Base-by-base conservation (phyloP, 257 asterid species). In the Thymus quinquecostatus region DNA sequence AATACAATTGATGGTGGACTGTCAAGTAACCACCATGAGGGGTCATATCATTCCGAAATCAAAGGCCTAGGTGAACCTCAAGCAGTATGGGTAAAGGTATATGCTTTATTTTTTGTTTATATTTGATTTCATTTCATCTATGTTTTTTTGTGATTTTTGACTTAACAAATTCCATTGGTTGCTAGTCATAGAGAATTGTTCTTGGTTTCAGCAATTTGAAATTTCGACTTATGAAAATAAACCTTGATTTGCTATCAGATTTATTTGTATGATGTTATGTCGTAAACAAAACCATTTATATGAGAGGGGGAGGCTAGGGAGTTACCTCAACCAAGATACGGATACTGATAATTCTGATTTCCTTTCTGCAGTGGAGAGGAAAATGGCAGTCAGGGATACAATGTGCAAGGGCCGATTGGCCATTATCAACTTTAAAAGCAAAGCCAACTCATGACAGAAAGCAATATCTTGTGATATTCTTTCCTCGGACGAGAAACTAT, bases 21-120 rank as follows among this genome's bases (percentile, higher is more conserved):
- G 70, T 64, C 77, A 59, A 69, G 72, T 74, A 74, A 72, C 69
- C 71, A 69, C 81, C 86, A 69, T 70, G 91, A 82, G 81, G 76
- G 76, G 62, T 71, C 82, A 68, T 81, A 81, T 51, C 81, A 62
- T 63, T 73, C 82, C 0, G 88, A 79, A 66, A 77, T 79, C 54
- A 81, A 76, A 73, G 81, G 75, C 71, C 75, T 88, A 64, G 98
- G 84, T 72, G 92, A 87, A 64, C 82, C 97, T 59, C 80, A 82
- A 70, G 96, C 99, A 27, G 97, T 95, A 65, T 95, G 99, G 99
- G 98, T 92, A 54, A 95, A 95, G 98, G 99, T 95, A 82, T 44
- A 60, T 49, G 71, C 69, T 62, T 44, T 28, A 5, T 30, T 43
- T 43, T 8, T 14, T 41, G 21, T 30, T 40, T 41, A 4, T 61